Base-by-base conservation (phyloP, 169 alveolate species). In the Cryptosporidium sp. region DNA sequence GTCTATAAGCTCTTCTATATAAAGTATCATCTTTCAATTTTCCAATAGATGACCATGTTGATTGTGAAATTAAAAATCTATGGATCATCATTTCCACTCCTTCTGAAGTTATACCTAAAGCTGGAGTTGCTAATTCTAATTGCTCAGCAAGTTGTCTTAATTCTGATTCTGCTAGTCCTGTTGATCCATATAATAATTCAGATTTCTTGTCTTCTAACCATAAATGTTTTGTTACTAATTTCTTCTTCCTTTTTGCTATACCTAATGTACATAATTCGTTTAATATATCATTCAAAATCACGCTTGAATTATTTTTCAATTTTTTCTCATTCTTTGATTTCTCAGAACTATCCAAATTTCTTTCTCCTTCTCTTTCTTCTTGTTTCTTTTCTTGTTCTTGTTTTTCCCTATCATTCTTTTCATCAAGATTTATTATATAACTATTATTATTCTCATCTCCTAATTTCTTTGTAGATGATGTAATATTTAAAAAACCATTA, bases 71-170 rank as follows among this genome's bases (percentile, higher is more conserved):
- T 16, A 80, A 16, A 29, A 80, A 80, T 42, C 89, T 37, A 31
- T 80, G 89, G 18, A 80, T 58, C 73, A 80, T 80, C 75, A 65
- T 80, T 12, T 80, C 89, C 33, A 80, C 26, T 8, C 89, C 89
- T 33, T 65, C 89, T 18, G 86, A 52, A 62, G 33, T 26, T 31
- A 44, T 39, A 12, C 80, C 75, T 23, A 80, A 48, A 3, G 56
- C 45, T 26, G 89, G 89, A 26, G 89, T 80, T 7, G 75, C 37
- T n/a, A 80, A 29, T 29, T 80, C 89, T 37, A 80, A 33, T 51
- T 80, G 89, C 8, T 80, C 89, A 2, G 89, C 89, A 9, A 80
- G 75, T 29, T 80, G 89, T 31, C 70, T 62, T 18, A 80, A 39
- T 58, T 80, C 89, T 6, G 53, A 62, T 2, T 80, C 89, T 26